Evolutionary conservation across 73 alveolate species (phyloP), one percentile per base, ranked within the genome.

Genomic region (Blepharisma stoltei): DNA sequence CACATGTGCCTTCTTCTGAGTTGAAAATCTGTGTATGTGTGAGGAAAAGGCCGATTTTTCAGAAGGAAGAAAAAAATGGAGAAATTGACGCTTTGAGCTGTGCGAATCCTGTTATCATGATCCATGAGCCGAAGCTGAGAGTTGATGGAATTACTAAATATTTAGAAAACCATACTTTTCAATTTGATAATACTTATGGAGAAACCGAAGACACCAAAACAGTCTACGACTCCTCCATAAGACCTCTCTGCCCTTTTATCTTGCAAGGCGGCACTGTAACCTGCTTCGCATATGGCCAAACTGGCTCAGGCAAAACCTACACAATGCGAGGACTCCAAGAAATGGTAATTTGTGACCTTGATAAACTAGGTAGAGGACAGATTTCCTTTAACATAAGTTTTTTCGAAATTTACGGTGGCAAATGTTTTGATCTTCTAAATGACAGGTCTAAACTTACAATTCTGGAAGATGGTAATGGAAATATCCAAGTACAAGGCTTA

Each of bases 111-210:
- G 84, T 80, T 69, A 89, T 91, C 32, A 73, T 92, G 67, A 95
- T 97, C 25, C 97, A 93, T 71, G 98, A 95, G 71, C 89, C 98
- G 71, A 97, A 90, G 82, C 54, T 85, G 67, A 95, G 92, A 84
- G 98, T 97, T 9, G 99, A 97, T 83, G 99, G 99, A 21, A 95
- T 95, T 68, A 95, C 99, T 9, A 97, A 97, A 78, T 97, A 79
- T 89, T 88, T 97, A n/a, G 99, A 97, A 79, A 90, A 92, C 70
- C 92, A 90, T 76, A 97, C 92, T 71, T 95, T 93, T 81, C 76
- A 81, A 66, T 96, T 94, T 81, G 98, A 94, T 86, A 92, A 89
- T 71, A 84, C 97, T 0, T 94, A 92, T 81, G 76, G 88, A 54
- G 98, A 92, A 48, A 67, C 50, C 43, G 99, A 93, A 81, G 82